These are phyloP conservation scores for Tetrahymena borealis DNA, from an alignment of 73 alveolate genomes.

Conservation along the genomic window DNA sequence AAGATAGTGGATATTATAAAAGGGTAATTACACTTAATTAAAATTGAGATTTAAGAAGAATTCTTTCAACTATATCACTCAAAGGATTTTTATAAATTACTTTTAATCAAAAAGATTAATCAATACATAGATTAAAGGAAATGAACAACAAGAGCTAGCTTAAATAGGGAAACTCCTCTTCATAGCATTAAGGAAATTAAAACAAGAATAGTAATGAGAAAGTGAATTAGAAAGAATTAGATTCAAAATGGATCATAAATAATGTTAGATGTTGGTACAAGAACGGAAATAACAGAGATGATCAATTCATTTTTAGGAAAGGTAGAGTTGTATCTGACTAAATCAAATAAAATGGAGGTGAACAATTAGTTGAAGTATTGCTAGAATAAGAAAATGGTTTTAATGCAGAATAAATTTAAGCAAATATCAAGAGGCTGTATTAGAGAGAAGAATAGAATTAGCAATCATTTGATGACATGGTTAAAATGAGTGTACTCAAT, in stretches of 20 bases:
- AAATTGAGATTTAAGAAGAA: too few relatives aligned
- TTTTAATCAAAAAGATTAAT: too few relatives aligned
- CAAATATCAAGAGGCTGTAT: neutral
- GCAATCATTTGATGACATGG: conserved; percentile 55
- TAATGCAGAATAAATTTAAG: neutral
- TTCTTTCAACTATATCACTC: too few relatives aligned
- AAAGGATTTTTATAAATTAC: too few relatives aligned
- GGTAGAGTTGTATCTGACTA: neutral
- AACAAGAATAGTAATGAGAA: neutral
- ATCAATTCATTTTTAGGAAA: neutral
- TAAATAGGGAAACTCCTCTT: too few relatives aligned
- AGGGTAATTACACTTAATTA: too few relatives aligned
- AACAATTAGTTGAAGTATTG: neutral
- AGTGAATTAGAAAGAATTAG: neutral
- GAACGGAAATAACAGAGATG: neutral
- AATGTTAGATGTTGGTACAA: neutral
- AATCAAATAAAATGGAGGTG: neutral
- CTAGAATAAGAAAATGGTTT: neutral
- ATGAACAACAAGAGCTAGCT: too few relatives aligned
- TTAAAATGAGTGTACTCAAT: conserved; percentile 59
- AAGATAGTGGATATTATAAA: too few relatives aligned
- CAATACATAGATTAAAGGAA: too few relatives aligned
- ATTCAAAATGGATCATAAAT: neutral
- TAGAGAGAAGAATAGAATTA: neutral
- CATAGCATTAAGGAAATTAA: neutral